phyloP scores from a whole-genome alignment of 352 stramenopile genomes.

The Phytophthora sansomeana region DNA sequence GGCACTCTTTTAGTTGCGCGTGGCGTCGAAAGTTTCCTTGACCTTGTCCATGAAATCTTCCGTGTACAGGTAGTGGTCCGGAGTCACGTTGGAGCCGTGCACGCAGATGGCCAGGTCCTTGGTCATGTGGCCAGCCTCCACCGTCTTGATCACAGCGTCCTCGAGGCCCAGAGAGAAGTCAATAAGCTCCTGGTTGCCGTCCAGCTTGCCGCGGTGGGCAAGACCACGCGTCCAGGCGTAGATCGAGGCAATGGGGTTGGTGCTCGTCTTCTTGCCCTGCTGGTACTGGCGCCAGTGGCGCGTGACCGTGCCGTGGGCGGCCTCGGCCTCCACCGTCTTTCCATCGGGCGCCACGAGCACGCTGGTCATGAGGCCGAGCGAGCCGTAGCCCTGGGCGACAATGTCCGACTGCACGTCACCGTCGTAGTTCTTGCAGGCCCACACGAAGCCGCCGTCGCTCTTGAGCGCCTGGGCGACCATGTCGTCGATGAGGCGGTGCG shows the following conservation, averaged over 20 bases:
- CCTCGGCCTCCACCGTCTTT: slow-evolving; percentile 90
- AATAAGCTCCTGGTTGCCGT: slow-evolving; percentile 80
- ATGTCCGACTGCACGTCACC: slow-evolving; percentile 93
- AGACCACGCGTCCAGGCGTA: slow-evolving; percentile 90
- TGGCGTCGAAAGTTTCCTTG: slow-evolving; percentile 77
- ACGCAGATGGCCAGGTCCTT: slow-evolving; percentile 92
- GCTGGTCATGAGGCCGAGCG: slow-evolving; percentile 89
- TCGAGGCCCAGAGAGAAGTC: slow-evolving; percentile 82
- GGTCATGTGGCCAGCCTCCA: slow-evolving; percentile 87
- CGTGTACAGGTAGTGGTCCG: slow-evolving; percentile 62
- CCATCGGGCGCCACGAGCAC: slow-evolving; percentile 87
- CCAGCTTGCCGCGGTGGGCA: slow-evolving; percentile 87
- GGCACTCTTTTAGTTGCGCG: slow-evolving; percentile 46
- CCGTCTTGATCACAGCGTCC: slow-evolving; percentile 73
- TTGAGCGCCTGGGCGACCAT: slow-evolving; percentile 93
- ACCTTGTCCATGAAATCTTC: slow-evolving; percentile 91
- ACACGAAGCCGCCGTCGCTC: slow-evolving; percentile 90
- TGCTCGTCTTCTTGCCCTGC: slow-evolving; percentile 87
- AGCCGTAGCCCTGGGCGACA: slow-evolving; percentile 89
- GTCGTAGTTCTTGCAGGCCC: slow-evolving; percentile 94
- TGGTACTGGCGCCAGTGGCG: slow-evolving; percentile 90
- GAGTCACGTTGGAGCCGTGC: slow-evolving; percentile 56
- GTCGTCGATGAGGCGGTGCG: slow-evolving; percentile 90
- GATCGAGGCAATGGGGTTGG: slow-evolving; percentile 91
- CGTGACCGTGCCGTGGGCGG: slow-evolving; percentile 90